A percentile compares a stretch with the other conserved stretches of the same genome.
phyloP scores from a whole-genome alignment of 2,329 filamentous ascomycete species.

The Rugonectria rugulosa region DNA sequence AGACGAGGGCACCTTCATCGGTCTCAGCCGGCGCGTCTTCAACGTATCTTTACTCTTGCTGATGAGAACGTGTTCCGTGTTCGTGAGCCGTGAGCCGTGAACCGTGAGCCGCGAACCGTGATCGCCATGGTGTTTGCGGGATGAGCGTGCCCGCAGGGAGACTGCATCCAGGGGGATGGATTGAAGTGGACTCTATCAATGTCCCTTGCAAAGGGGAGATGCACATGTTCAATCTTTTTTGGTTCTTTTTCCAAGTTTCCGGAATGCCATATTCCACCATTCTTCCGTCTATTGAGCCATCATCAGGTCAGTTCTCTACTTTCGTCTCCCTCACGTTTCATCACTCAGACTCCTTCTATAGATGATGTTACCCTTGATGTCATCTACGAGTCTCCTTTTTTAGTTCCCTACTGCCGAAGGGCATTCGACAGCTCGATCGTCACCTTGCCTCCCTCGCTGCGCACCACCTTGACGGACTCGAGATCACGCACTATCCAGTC shows the following conservation, averaged over 20 bases:
- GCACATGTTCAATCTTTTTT: background rate
- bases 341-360: constrained; percentile 16
- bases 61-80: no score
- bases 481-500: constrained; percentile 89
- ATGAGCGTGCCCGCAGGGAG: constrained; percentile 2
- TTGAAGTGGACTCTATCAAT: background rate
- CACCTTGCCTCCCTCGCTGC: constrained; percentile 63
- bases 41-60: background rate
- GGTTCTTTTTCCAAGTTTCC: background rate
- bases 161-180: background rate
- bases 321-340: background rate
- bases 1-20: background rate
- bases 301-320: background rate
- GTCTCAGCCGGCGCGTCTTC: background rate
- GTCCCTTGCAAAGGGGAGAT: constrained; percentile 5
- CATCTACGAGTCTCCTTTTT: background rate
- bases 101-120: no score
- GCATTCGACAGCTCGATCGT: constrained; percentile 74
- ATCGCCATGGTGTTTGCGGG: no score
- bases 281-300: background rate
- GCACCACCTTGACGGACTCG: constrained; percentile 72
- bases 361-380: background rate
- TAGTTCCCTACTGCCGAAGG: constrained; percentile 47
- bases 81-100: no score
- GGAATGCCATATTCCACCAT: background rate